Evolutionary conservation across 768 basidiomycete genomes (phyloP).

Genomic region (Obba rivulosa): DNA sequence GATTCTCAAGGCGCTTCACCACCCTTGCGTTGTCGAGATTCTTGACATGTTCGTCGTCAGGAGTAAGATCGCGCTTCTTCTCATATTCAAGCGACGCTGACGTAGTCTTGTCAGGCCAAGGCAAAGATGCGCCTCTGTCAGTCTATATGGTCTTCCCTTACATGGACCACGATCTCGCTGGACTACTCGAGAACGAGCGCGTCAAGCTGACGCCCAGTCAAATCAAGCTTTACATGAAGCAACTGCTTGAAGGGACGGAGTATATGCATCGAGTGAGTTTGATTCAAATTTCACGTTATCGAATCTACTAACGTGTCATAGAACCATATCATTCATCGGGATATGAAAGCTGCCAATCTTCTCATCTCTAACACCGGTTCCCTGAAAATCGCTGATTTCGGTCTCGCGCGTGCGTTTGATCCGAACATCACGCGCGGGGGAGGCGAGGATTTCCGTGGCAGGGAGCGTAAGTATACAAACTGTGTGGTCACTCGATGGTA

Average conservation of each 20-base stretch:
- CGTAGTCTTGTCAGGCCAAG: conserved; percentile 41
- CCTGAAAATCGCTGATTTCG: conserved; percentile 92
- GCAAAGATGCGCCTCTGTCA: conserved; percentile 62
- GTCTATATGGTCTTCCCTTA: conserved; percentile 99
- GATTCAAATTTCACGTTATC: conserved; percentile 2
- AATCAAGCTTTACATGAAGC: conserved; percentile 95
- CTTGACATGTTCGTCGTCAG: conserved; percentile 89
- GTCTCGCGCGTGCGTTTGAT: conserved; percentile 83
- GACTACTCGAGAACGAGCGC: conserved; percentile 85
- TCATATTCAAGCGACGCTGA: not conserved
- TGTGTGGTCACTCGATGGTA: conserved; percentile 96
- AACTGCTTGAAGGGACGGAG: conserved; percentile 91
- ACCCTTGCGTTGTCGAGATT: conserved; percentile 82
- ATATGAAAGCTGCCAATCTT: conserved; percentile 98
- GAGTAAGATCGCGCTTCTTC: conserved; percentile 39
- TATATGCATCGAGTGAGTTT: conserved; percentile 86
- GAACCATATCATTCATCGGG: conserved; percentile 97
- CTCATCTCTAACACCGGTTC: conserved; percentile 85
- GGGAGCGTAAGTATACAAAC: conserved; percentile 82
- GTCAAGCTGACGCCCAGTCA: conserved; percentile 79
- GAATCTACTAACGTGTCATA: conserved; percentile 25
- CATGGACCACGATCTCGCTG: conserved; percentile 99
- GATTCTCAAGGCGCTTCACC: conserved; percentile 85
- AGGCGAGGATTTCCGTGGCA: conserved; percentile 35
- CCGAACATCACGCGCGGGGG: conserved; percentile 32